Evolutionary conservation across 768 basidiomycete species (phyloP).

Genomic region (Dioszegia hungarica): DNA sequence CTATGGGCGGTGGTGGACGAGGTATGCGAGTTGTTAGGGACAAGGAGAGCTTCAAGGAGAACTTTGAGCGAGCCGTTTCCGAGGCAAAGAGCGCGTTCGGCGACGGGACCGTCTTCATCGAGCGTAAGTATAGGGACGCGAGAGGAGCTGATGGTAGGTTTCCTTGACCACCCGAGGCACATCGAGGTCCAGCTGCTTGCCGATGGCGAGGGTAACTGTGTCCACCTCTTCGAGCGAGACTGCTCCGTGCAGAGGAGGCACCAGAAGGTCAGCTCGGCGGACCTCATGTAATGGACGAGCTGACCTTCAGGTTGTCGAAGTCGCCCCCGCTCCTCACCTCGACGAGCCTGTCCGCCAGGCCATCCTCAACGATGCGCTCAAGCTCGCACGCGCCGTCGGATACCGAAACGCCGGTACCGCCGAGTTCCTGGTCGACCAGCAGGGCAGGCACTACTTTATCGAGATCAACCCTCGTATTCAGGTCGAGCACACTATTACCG

Average conservation of each 20-base stretch:
- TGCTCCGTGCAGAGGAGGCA: slow-evolving; percentile 97
- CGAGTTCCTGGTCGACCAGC: slow-evolving; percentile 95
- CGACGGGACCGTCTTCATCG: slow-evolving; percentile 98
- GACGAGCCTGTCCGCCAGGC: slow-evolving; percentile 84
- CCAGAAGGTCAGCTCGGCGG: slow-evolving; percentile 61
- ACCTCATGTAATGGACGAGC: background rate
- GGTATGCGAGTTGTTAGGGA: slow-evolving; percentile 99
- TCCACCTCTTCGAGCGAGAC: slow-evolving; percentile 98
- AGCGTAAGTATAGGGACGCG: slow-evolving; percentile 66
- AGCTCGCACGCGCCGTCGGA: slow-evolving; percentile 83
- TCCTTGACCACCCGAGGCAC: slow-evolving; percentile 87
- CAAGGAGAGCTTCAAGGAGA: slow-evolving; percentile 79
- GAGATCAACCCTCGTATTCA: slow-evolving; percentile 99
- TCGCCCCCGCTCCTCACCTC: slow-evolving; percentile 91
- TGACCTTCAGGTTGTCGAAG: slow-evolving; percentile 71
- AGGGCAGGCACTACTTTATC: slow-evolving; percentile 96
- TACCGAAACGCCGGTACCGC: slow-evolving; percentile 97
- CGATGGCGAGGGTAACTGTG: slow-evolving; percentile 84
- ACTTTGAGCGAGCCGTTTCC: slow-evolving; percentile 85
- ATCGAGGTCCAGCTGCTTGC: slow-evolving; percentile 96
- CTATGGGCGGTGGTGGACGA: slow-evolving; percentile 97
- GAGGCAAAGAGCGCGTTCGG: slow-evolving; percentile 97
- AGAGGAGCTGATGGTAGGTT: slow-evolving; percentile 24
- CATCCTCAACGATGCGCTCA: slow-evolving; percentile 86
- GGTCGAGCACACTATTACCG: slow-evolving; percentile 98